Base-by-base conservation (phyloP, 306 rosid genomes). In the Hippophae rhamnoides region DNA sequence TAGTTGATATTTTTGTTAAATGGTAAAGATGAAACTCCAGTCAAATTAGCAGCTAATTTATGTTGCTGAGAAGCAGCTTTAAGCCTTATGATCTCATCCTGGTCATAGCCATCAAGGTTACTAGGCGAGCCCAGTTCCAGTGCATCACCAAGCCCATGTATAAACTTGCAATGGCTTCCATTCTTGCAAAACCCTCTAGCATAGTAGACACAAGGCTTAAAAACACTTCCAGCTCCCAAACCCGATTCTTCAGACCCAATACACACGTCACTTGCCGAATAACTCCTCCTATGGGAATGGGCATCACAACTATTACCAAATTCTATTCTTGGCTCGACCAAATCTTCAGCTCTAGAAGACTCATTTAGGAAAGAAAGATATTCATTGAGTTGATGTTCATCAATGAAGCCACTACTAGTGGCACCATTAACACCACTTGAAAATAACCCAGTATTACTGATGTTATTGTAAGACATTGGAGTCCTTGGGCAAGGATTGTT, bases 161-260 rank as follows among this genome's bases (percentile, higher is more conserved):
- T 76, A 74, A 85, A 92, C 82, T 83, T 92, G 72, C 98, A 92
- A 74, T 74, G 79, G 66, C 70, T 59, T 5, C 98, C 98, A 57
- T 92, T 92, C 76, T 92, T 92, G 68, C 98, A 92, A 62, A 81
- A 85, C 12, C 98, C 98, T 56, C 87, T 79, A 1, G 98, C 96
- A 70, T 70, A 92, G 76, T 87, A 92, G 60, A 92, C 95, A 56
- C 98, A 92, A 0, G 92, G 87, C 80, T 83, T 92, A 46, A 53
- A 82, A 31, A 31, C 38, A 31, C 38, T 4, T 40, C 88, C 94
- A 61, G 73, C 70, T 69, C 84, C 95, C 6, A 72, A 27, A 10
- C 76, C 79, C 0, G 64, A 74, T 18, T 87, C 98, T 14, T 87
- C 98, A 10, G 81, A 58, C 42, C 76, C 94, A n/a, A 81, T 81